phyloP scores from a whole-genome alignment of 1,284 basidiomycete species.

The Xerocomus minutiporus region DNA sequence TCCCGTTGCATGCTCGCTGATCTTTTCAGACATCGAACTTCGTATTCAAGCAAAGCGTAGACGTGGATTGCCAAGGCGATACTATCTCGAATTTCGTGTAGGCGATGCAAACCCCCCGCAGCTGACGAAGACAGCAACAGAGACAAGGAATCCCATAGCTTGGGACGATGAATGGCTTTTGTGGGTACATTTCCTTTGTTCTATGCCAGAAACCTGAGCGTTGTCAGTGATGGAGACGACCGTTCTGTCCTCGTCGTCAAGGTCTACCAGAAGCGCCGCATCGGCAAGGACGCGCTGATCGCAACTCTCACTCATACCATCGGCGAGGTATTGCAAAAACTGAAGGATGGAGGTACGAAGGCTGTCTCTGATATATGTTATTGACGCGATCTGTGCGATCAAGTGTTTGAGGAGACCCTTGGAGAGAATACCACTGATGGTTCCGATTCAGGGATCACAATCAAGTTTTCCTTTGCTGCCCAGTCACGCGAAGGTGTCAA shows the following conservation, averaged over 20 bases:
- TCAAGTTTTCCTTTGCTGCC: too few relatives aligned
- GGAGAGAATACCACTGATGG: too few relatives aligned
- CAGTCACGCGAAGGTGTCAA: too few relatives aligned
- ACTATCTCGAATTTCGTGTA: neutral
- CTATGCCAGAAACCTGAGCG: neutral
- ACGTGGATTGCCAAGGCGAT: neutral
- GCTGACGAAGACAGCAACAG: neutral
- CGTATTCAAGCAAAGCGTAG: neutral
- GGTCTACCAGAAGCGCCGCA: neutral
- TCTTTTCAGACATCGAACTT: constrained; percentile 4
- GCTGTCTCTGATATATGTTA: too few relatives aligned
- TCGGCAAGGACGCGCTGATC: neutral
- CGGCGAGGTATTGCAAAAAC: neutral
- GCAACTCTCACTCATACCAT: neutral
- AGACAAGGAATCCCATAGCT: neutral
- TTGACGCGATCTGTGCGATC: too few relatives aligned
- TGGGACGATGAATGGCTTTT: constrained; percentile 6
- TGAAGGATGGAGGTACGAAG: too few relatives aligned
- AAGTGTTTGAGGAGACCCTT: too few relatives aligned
- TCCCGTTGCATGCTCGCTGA: neutral
- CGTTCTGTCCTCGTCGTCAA: neutral
- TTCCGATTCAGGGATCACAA: too few relatives aligned
- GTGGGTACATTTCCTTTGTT: neutral
- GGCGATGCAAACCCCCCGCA: neutral
- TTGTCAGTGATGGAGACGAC: neutral